phyloP scores from a whole-genome alignment of 83 land plant species.

The Picea abies region DNA sequence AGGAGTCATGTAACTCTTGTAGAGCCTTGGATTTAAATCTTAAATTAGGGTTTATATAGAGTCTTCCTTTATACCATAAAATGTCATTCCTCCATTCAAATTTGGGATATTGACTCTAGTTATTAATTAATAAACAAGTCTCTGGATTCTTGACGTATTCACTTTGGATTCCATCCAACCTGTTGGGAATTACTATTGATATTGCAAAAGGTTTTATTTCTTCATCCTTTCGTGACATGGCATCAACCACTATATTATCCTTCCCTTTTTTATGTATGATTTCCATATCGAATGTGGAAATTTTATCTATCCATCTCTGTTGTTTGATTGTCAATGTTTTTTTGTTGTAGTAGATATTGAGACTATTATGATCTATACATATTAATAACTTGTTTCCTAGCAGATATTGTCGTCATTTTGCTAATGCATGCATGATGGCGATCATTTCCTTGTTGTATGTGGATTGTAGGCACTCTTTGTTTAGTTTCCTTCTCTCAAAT shows the following conservation, averaged over 20 bases:
- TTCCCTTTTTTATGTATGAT: slow-evolving; percentile 16
- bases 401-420: slow-evolving; percentile 25
- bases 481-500: neutral
- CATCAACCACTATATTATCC: slow-evolving; percentile 25
- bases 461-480: neutral
- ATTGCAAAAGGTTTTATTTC: neutral
- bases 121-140: too few species aligned
- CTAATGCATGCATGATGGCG: slow-evolving; percentile 13
- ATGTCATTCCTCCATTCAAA: too few species aligned
- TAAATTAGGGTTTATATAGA: too few species aligned
- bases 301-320: slow-evolving; percentile 22
- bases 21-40: too few species aligned
- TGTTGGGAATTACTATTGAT: too few species aligned
- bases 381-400: slow-evolving; percentile 12
- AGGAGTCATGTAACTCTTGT: too few species aligned
- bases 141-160: too few species aligned
- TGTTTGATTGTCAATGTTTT: neutral
- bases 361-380: slow-evolving; percentile 10
- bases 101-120: too few species aligned
- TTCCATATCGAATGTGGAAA: slow-evolving; percentile 12
- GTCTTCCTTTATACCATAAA: too few species aligned
- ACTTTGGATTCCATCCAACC: too few species aligned
- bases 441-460: slow-evolving; percentile 22
- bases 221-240: slow-evolving; percentile 13
- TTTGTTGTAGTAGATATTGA: slow-evolving; percentile 21